phyloP scores from a whole-genome alignment of 768 basidiomycete genomes.

The Trametes cingulata region DNA sequence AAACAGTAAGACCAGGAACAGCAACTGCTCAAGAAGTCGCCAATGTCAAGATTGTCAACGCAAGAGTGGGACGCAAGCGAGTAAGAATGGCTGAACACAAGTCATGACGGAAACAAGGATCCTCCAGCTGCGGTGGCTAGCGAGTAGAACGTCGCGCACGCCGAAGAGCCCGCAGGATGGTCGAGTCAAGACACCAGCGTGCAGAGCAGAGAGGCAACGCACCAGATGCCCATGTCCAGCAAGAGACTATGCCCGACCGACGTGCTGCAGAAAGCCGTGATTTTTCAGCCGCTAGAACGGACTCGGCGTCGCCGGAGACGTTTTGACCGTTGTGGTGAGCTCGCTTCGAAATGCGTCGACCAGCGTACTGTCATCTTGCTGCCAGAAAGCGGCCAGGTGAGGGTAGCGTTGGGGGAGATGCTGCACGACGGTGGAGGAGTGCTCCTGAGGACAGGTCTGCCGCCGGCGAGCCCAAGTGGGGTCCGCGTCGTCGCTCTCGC shows the following conservation, averaged over 20 bases:
- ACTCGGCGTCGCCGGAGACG: not conserved
- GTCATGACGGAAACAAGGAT: not conserved
- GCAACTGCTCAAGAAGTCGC: not conserved
- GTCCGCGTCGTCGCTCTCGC: not conserved
- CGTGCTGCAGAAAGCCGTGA: not conserved
- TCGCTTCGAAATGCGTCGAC: not conserved
- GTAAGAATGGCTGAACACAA: not conserved
- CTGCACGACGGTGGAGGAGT: not conserved
- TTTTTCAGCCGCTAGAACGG: conserved; percentile 5
- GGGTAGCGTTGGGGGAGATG: conserved; percentile 1
- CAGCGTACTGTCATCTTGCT: conserved; percentile 1
- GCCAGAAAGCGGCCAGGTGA: not conserved
- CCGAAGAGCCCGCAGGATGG: not conserved
- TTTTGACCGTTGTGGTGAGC: not conserved
- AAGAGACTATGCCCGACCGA: conserved; percentile 1
- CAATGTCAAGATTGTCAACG: not conserved
- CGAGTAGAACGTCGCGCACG: no score
- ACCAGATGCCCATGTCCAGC: not conserved
- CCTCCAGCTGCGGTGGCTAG: not conserved
- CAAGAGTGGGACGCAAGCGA: not conserved
- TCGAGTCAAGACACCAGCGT: not conserved
- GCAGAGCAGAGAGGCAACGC: not conserved
- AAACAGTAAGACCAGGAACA: not conserved
- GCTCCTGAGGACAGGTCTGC: no score
- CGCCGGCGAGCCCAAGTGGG: no score